Conservation (phyloP, 768 basidiomycete species). For the Psilocybe cyanescens region DNA sequence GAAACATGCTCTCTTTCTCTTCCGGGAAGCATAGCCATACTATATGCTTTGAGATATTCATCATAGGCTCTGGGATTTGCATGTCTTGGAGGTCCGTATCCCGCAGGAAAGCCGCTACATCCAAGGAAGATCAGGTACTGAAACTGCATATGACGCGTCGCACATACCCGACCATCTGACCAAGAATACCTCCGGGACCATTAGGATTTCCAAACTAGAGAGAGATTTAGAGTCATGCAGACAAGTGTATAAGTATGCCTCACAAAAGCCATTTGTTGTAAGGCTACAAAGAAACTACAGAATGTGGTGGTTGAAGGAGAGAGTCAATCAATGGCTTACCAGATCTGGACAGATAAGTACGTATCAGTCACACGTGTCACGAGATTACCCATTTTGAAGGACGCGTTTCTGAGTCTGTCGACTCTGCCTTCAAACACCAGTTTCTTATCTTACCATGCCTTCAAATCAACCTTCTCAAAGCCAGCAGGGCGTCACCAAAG, state of each 20-base stretch:
- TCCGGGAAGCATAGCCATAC: conserved; percentile 91
- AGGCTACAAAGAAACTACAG: conserved; percentile 13
- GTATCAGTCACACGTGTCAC: conserved; percentile 40
- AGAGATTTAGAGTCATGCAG: conserved; percentile 8
- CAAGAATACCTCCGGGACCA: conserved; percentile 64
- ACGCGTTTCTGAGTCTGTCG: conserved; percentile 31
- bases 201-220: conserved; percentile 45
- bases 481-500: conserved; percentile 46
- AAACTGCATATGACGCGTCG: conserved; percentile 13
- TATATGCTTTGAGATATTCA: conserved; percentile 94
- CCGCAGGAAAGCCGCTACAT: conserved; percentile 56
- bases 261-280: conserved; percentile 48
- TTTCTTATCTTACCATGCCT: conserved; percentile 33
- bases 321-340: conserved; percentile 22
- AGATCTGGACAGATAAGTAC: conserved; percentile 11
- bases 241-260: not conserved
- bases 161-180: conserved; percentile 65
- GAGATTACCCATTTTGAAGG: conserved; percentile 29
- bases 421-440: conserved; percentile 4
- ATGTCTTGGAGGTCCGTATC: conserved; percentile 50
- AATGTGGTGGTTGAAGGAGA: conserved; percentile 4
- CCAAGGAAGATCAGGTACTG: conserved; percentile 14
- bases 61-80: conserved; percentile 80
- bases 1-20: conserved; percentile 88
- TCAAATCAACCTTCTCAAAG: conserved; percentile 35